A percentile compares a stretch with the other conserved stretches of the same genome.
Conservation (phyloP, 495 filamentous ascomycete species). For the Entonaema liquescens region DNA sequence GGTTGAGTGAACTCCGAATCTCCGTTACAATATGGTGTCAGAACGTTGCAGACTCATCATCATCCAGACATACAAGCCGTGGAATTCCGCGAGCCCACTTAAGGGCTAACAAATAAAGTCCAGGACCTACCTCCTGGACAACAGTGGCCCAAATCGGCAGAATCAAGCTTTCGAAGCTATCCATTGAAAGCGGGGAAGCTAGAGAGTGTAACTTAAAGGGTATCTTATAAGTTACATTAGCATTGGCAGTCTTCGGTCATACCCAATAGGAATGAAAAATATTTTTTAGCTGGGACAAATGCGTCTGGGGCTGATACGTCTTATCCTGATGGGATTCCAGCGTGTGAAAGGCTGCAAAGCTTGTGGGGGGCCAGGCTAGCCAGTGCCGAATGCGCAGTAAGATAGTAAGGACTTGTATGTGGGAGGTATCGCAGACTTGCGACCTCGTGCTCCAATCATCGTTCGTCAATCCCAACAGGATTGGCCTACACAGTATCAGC, state of each 20-base stretch:
- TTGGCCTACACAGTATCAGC: conserved; percentile 32
- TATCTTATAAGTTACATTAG: conserved; percentile 35
- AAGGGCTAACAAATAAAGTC: conserved; percentile 13
- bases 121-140: conserved; percentile 33
- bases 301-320: conserved; percentile 37
- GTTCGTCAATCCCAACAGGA: conserved; percentile 1
- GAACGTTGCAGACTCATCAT: conserved; percentile 17
- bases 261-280: conserved; percentile 28
- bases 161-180: conserved; percentile 41
- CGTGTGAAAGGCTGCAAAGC: conserved; percentile 28
- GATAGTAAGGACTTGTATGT: conserved; percentile 18
- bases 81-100: conserved; percentile 26
- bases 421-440: conserved; percentile 27
- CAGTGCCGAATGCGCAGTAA: conserved; percentile 22
- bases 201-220: conserved; percentile 39
- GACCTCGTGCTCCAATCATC: conserved; percentile 33
- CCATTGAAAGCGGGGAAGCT: conserved; percentile 41
- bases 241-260: conserved; percentile 22
- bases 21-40: conserved; percentile 22
- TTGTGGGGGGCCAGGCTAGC: conserved; percentile 27
- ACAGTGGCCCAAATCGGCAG: conserved; percentile 39
- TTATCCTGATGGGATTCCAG: conserved; percentile 16
- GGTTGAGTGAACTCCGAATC: conserved; percentile 29
- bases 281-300: conserved; percentile 35
- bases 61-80: conserved; percentile 18